Conservation (phyloP, 2,329 filamentous ascomycete genomes). For the Arachnomyces sp. region DNA sequence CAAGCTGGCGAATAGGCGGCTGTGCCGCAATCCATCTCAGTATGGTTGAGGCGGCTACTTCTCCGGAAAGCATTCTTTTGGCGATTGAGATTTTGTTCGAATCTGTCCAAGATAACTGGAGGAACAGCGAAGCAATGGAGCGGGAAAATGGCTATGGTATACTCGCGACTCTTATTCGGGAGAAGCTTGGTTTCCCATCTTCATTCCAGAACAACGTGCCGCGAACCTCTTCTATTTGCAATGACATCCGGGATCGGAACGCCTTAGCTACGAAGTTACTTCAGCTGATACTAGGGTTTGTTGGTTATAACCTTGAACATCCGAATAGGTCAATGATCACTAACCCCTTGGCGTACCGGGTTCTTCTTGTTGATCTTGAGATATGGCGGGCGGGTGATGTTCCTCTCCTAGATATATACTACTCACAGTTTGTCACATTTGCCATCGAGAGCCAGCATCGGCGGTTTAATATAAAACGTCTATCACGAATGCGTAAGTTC, state of each 20-base stretch:
- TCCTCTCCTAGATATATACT: conserved; percentile 79
- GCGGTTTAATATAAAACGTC: conserved; percentile 79
- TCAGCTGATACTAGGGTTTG: conserved; percentile 70
- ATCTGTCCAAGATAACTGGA: conserved; percentile 84
- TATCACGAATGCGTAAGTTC: conserved; percentile 79
- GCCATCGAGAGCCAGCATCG: conserved; percentile 84
- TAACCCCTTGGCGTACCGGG: conserved; percentile 88
- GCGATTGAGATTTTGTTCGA: conserved; percentile 78
- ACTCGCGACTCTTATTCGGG: conserved; percentile 71
- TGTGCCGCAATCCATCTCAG: conserved; percentile 80
- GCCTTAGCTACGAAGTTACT: conserved; percentile 56
- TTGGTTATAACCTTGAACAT: conserved; percentile 75
- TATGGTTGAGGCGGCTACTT: conserved; percentile 68
- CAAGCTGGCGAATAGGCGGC: conserved; percentile 86
- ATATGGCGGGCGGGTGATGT: conserved; percentile 77
- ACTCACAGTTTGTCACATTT: conserved; percentile 84
- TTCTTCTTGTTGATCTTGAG: conserved; percentile 85
- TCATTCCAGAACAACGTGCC: conserved; percentile 31
- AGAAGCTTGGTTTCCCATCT: conserved; percentile 54
- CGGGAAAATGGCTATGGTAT: conserved; percentile 90
- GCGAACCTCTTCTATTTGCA: conserved; percentile 32
- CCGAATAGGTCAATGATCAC: conserved; percentile 87
- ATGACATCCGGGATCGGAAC: conserved; percentile 41
- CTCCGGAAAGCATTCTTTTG: conserved; percentile 62
- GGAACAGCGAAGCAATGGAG: conserved; percentile 98